Evolutionary conservation across 1,139 yeast species (phyloP).

Genomic region (Suhomyces kunorum): DNA sequence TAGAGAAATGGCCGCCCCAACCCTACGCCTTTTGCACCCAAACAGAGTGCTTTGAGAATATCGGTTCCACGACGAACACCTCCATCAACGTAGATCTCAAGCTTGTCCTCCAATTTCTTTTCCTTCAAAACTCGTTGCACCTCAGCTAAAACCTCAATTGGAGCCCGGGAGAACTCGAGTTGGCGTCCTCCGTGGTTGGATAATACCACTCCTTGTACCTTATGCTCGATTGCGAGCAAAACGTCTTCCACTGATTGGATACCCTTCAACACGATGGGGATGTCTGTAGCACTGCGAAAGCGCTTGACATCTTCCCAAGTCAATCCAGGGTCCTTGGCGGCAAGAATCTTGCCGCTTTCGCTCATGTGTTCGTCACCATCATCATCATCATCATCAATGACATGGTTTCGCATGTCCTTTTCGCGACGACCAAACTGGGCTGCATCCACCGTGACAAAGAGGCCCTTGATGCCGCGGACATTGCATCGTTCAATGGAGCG

Average conservation of each 20-base stretch:
- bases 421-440: conserved; percentile 94
- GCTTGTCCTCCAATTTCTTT: conserved; percentile 44
- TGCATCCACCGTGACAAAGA: conserved; percentile 89
- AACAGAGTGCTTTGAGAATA: conserved; percentile 62
- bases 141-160: conserved; percentile 68
- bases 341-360: conserved; percentile 75
- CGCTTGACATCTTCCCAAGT: conserved; percentile 61
- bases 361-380: conserved; percentile 72
- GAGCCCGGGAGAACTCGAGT: conserved; percentile 65
- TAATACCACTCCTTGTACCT: conserved; percentile 64
- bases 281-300: conserved; percentile 55
- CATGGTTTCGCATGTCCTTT: conserved; percentile 54
- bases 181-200: conserved; percentile 81
- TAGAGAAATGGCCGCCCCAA: conserved; percentile 71
- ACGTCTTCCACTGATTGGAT: conserved; percentile 72
- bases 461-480: conserved; percentile 70
- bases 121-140: conserved; percentile 56
- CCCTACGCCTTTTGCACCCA: conserved; percentile 76
- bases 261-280: conserved; percentile 72
- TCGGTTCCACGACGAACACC: conserved; percentile 76
- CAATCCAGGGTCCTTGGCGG: conserved; percentile 78
- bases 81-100: conserved; percentile 60
- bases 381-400: conserved; percentile 62
- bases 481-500: conserved; percentile 71
- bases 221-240: conserved; percentile 59